Conservation (phyloP, 1,139 yeast species). For the Taphrina pruni region DNA sequence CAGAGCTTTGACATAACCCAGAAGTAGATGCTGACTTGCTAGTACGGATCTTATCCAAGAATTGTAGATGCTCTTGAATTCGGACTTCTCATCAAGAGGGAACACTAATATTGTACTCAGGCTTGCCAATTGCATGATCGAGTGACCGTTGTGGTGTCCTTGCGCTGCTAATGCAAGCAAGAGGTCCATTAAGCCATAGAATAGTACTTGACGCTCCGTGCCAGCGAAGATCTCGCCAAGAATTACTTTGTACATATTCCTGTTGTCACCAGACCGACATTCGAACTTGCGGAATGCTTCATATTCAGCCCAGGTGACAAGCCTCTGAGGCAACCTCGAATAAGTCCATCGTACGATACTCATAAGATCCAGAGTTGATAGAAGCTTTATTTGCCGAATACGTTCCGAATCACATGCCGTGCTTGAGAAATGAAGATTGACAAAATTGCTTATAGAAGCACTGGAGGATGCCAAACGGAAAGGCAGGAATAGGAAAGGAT, state of each 20-base stretch:
- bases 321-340: constrained; percentile 11
- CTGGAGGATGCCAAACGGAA: constrained; percentile 19
- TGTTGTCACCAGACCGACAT: not conserved
- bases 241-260: not conserved
- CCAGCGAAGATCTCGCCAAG: constrained; percentile 9
- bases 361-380: constrained; percentile 10
- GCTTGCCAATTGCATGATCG: constrained; percentile 17
- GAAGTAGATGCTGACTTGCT: constrained; percentile 24
- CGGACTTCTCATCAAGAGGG: not conserved
- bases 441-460: constrained; percentile 13
- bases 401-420: not conserved
- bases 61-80: constrained; percentile 12
- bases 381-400: not conserved
- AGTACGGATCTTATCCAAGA: constrained; percentile 13
- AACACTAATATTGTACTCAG: constrained; percentile 16
- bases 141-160: constrained; percentile 22
- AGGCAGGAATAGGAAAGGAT: constrained; percentile 30
- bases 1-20: constrained; percentile 17
- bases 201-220: not conserved
- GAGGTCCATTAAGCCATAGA: constrained; percentile 21
- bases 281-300: constrained; percentile 13
- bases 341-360: constrained; percentile 30
- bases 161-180: constrained; percentile 25
- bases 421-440: constrained; percentile 1
- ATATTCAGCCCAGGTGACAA: not conserved